phyloP scores from a whole-genome alignment of 2,329 filamentous ascomycete genomes.

The Talaromyces sp. region DNA sequence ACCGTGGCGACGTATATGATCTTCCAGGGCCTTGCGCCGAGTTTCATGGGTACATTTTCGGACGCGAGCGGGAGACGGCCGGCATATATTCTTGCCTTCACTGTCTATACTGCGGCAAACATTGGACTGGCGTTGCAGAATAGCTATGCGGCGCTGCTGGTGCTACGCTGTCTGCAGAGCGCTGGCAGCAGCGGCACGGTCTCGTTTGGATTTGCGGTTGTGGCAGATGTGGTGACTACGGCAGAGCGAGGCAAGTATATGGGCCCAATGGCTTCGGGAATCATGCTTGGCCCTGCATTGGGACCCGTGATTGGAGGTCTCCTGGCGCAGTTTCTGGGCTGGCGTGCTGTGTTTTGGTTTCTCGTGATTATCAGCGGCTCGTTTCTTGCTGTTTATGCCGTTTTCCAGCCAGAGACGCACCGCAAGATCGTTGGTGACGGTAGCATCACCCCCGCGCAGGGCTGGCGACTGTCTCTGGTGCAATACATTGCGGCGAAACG shows the following conservation, averaged over 20 bases:
- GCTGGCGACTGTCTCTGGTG: slow-evolving; percentile 14
- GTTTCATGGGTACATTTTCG: slow-evolving; percentile 57
- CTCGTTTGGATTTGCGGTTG: slow-evolving; percentile 65
- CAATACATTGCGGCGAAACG: slow-evolving; percentile 16
- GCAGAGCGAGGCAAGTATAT: slow-evolving; percentile 69
- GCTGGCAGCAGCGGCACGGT: slow-evolving; percentile 63
- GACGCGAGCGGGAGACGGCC: slow-evolving; percentile 58
- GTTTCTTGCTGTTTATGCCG: slow-evolving; percentile 50
- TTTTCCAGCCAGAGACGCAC: slow-evolving; percentile 51
- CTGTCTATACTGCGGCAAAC: slow-evolving; percentile 51
- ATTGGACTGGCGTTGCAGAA: slow-evolving; percentile 57
- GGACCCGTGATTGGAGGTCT: slow-evolving; percentile 61
- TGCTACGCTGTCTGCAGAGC: slow-evolving; percentile 59
- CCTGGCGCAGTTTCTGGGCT: slow-evolving; percentile 58
- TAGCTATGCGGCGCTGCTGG: slow-evolving; percentile 52
- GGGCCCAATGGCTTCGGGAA: slow-evolving; percentile 57
- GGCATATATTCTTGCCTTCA: slow-evolving; percentile 47
- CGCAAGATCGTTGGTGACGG: slow-evolving; percentile 34
- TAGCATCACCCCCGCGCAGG: slow-evolving; percentile 18
- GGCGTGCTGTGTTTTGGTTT: slow-evolving; percentile 68
- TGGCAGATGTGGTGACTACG: slow-evolving; percentile 65
- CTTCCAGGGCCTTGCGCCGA: slow-evolving; percentile 58
- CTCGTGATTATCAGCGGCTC: slow-evolving; percentile 48
- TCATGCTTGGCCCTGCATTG: slow-evolving; percentile 47
- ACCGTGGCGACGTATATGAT: slow-evolving; percentile 30